Conservation (phyloP, 768 basidiomycete species). For the Cyclocybe cylindracea region DNA sequence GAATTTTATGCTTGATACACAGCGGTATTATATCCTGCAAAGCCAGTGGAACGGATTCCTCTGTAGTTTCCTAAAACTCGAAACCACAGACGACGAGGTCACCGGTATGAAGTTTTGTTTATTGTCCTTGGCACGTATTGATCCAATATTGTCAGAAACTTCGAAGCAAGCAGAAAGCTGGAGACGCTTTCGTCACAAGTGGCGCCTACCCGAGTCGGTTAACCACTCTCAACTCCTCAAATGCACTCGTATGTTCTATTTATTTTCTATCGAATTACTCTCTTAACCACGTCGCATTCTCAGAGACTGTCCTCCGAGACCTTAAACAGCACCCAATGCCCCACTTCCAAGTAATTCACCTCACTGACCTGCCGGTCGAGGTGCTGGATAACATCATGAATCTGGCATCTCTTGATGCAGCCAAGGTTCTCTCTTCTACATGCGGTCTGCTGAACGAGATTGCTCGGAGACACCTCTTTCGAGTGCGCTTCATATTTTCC, state of each 20-base stretch:
- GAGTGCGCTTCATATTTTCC: slow-evolving; percentile 5
- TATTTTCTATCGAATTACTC: not conserved
- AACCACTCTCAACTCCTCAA: slow-evolving; percentile 16
- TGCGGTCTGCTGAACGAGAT: slow-evolving; percentile 20
- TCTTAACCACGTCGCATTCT: not conserved
- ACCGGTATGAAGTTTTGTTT: not conserved
- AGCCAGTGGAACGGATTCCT: slow-evolving; percentile 23
- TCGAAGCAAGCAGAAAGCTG: slow-evolving; percentile 14
- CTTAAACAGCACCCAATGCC: slow-evolving; percentile 19
- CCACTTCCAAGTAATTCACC: slow-evolving; percentile 15
- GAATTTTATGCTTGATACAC: not conserved
- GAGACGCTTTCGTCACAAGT: slow-evolving; percentile 21
- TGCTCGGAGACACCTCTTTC: slow-evolving; percentile 19
- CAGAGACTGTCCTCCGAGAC: slow-evolving; percentile 20
- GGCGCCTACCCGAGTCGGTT: slow-evolving; percentile 19
- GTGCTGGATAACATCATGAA: slow-evolving; percentile 19
- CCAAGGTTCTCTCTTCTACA: slow-evolving; percentile 17
- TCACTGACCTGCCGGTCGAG: slow-evolving; percentile 19
- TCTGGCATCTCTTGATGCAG: slow-evolving; percentile 8
- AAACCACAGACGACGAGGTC: slow-evolving; percentile 2
- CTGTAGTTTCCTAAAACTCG: slow-evolving; percentile 15
- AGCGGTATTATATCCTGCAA: slow-evolving; percentile 24
- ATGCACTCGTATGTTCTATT: slow-evolving; percentile 17
- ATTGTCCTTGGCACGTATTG: not conserved
- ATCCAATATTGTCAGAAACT: slow-evolving; percentile 9